Conservation (phyloP, 371 early-diverging fungal species). For the Actinomortierella wolfii region DNA sequence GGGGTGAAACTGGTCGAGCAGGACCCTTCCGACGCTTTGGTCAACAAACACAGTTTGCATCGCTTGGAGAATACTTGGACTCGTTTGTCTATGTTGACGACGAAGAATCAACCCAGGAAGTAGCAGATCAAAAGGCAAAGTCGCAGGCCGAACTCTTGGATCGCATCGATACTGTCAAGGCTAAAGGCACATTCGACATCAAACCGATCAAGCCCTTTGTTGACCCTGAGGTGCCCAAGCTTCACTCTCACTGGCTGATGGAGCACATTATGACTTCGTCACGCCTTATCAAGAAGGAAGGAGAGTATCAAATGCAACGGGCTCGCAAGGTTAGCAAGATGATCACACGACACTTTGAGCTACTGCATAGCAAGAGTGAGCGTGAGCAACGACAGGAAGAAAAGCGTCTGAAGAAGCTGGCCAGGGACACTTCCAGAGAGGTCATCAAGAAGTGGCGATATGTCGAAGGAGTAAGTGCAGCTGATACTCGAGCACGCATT, state of each 20-base stretch:
- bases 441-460: conserved; percentile 72
- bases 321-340: conserved; percentile 64
- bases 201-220: conserved; percentile 49
- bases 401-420: conserved; percentile 58
- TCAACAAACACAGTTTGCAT: background rate
- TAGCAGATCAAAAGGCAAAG: conserved; percentile 48
- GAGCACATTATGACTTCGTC: conserved; percentile 48
- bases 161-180: conserved; percentile 48
- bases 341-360: conserved; percentile 61
- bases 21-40: conserved; percentile 1
- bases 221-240: conserved; percentile 42
- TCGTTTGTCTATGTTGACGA: conserved; percentile 67
- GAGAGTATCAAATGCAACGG: conserved; percentile 51
- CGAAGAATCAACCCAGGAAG: conserved; percentile 59
- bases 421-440: conserved; percentile 68
- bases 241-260: conserved; percentile 49
- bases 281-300: conserved; percentile 49
- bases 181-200: conserved; percentile 51
- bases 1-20: conserved; percentile 2
- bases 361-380: conserved; percentile 55
- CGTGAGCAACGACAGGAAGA: conserved; percentile 54
- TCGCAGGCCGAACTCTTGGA: conserved; percentile 51
- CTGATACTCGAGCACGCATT: background rate
- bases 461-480: conserved; percentile 58
- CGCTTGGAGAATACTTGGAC: conserved; percentile 54